A percentile compares a stretch with the other conserved stretches of the same genome.
Conservation (phyloP, 2,329 filamentous ascomycete species). For the Coniella lustricola region DNA sequence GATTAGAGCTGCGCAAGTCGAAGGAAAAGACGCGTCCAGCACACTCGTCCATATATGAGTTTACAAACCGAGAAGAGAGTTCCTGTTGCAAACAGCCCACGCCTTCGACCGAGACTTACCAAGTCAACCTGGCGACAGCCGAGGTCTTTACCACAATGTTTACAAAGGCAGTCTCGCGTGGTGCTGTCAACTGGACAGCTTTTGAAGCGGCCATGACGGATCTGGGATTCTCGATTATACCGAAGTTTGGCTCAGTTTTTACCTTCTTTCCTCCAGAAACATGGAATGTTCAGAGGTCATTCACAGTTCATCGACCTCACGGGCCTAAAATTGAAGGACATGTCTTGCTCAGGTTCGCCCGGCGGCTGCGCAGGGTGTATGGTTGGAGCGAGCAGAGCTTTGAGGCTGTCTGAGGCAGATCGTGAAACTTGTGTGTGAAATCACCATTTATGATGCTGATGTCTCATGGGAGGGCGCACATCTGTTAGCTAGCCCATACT, state of each 20-base stretch:
- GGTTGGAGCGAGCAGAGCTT: slow-evolving; percentile 31
- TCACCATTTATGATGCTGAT: too few relatives aligned
- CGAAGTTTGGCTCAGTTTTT: slow-evolving; percentile 35
- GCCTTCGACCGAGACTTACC: slow-evolving; percentile 19
- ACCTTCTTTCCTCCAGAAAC: slow-evolving; percentile 29
- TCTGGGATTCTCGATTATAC: slow-evolving; percentile 31
- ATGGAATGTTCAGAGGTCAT: slow-evolving; percentile 21
- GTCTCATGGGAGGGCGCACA: too few relatives aligned
- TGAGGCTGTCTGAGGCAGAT: slow-evolving; percentile 19
- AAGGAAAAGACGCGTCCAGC: slow-evolving; percentile 39
- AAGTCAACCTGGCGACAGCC: slow-evolving; percentile 31
- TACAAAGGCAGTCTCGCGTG: slow-evolving; percentile 19
- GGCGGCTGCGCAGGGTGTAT: slow-evolving; percentile 28
- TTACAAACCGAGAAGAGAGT: slow-evolving; percentile 10
- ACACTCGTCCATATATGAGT: slow-evolving; percentile 28
- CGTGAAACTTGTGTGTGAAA: neutral
- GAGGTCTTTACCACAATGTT: slow-evolving; percentile 33
- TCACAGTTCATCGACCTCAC: slow-evolving; percentile 33
- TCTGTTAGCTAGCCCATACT: too few relatives aligned
- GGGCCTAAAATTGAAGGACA: slow-evolving; percentile 29
- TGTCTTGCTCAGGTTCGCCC: slow-evolving; percentile 22
- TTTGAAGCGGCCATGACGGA: slow-evolving; percentile 31
- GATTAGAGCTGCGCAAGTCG: slow-evolving; percentile 28
- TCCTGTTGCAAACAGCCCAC: neutral
- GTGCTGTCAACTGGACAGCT: slow-evolving; percentile 25